These are phyloP conservation scores for Glycine latifolia DNA, from an alignment of 306 rosid species.

Conservation along the genomic window DNA sequence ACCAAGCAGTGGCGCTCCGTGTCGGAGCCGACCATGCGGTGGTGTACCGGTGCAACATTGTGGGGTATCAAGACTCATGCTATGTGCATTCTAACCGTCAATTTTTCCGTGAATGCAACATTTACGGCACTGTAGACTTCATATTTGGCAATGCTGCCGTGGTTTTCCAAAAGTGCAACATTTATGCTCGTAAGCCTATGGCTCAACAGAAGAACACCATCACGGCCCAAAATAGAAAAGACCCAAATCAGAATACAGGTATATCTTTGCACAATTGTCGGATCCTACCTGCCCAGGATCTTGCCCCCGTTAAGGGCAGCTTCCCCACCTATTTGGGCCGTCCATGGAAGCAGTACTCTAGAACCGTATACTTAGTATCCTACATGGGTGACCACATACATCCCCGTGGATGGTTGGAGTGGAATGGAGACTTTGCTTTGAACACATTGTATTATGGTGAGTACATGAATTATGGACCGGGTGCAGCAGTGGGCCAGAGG, in stretches of 20 bases:
- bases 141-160: slow-evolving; percentile 91
- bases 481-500: slow-evolving; percentile 75
- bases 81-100: slow-evolving; percentile 96
- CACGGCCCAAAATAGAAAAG: slow-evolving; percentile 91
- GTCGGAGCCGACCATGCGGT: slow-evolving; percentile 89
- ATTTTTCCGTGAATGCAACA: slow-evolving; percentile 73
- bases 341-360: slow-evolving; percentile 87
- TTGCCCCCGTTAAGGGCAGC: slow-evolving; percentile 55
- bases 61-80: slow-evolving; percentile 79
- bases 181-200: slow-evolving; percentile 90
- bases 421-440: slow-evolving; percentile 70
- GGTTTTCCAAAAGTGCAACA: slow-evolving; percentile 78
- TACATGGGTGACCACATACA: slow-evolving; percentile 71
- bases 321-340: slow-evolving; percentile 80
- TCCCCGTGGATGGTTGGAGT: slow-evolving; percentile 88
- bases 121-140: slow-evolving; percentile 86
- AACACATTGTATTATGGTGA: slow-evolving; percentile 86
- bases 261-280: slow-evolving; percentile 84
- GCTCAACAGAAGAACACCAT: slow-evolving; percentile 75
- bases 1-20: slow-evolving; percentile 96
- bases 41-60: slow-evolving; percentile 65
- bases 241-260: slow-evolving; percentile 94
- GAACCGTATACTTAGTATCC: slow-evolving; percentile 73
- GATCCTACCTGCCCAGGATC: slow-evolving; percentile 70
- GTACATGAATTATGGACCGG: slow-evolving; percentile 89